Evolutionary conservation across 768 basidiomycete species (phyloP).

Genomic region (Lactifluus hygrophoroides): DNA sequence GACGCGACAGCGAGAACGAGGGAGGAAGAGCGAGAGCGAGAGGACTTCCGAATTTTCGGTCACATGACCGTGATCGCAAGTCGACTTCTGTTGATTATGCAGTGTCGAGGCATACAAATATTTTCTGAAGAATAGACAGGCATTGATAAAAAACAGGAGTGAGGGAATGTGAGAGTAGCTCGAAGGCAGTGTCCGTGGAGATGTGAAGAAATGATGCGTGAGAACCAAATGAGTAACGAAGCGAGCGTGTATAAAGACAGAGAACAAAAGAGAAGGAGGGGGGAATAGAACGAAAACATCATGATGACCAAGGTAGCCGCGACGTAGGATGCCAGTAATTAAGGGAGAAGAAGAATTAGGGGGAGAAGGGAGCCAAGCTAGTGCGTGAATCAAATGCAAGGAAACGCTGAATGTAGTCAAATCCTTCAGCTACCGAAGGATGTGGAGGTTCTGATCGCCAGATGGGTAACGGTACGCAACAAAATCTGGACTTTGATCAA

Average conservation of each 20-base stretch:
- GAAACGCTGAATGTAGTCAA: neutral
- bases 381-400: neutral
- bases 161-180: slow-evolving; percentile 8
- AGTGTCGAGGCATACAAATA: slow-evolving; percentile 14
- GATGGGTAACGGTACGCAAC: slow-evolving; percentile 86
- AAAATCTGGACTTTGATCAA: slow-evolving; percentile 80
- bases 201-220: slow-evolving; percentile 23
- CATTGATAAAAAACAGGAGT: neutral
- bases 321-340: slow-evolving; percentile 3
- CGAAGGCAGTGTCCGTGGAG: slow-evolving; percentile 8
- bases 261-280: neutral
- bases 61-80: neutral
- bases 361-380: neutral
- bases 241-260: neutral
- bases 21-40: too few species aligned
- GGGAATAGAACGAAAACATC: neutral
- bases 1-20: neutral
- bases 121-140: neutral
- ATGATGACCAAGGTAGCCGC: neutral
- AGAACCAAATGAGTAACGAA: slow-evolving; percentile 2
- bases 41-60: too few species aligned
- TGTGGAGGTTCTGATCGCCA: slow-evolving; percentile 56
- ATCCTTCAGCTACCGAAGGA: slow-evolving; percentile 35
- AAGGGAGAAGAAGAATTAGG: neutral
- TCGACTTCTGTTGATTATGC: slow-evolving; percentile 5